These are phyloP conservation scores for Cerioporus squamosus DNA, from an alignment of 1,284 basidiomycete genomes.

Conservation along the genomic window DNA sequence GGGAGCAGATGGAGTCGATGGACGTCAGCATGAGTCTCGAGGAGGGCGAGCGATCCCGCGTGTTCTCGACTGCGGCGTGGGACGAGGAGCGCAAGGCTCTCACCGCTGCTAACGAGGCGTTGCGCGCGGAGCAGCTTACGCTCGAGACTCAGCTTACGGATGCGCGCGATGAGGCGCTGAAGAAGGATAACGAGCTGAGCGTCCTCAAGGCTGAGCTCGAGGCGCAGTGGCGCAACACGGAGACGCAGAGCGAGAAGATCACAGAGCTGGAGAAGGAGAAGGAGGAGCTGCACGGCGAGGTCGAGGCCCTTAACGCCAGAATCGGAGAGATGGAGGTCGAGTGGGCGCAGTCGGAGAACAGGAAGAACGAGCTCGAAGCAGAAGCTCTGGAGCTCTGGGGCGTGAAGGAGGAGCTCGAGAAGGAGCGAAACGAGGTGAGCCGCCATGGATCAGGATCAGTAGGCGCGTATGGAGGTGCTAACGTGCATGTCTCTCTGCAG, in stretches of 20 bases:
- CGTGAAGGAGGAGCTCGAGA: constrained; percentile 54
- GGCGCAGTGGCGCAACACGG: constrained; percentile 66
- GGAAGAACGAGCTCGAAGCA: constrained; percentile 54
- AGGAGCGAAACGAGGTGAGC: constrained; percentile 58
- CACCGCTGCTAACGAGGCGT: constrained; percentile 44
- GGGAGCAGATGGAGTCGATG: constrained; percentile 63
- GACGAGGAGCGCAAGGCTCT: constrained; percentile 54
- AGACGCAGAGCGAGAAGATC: constrained; percentile 38
- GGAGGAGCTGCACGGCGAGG: constrained; percentile 45
- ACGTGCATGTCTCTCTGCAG: constrained; percentile 38
- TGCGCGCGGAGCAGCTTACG: constrained; percentile 38
- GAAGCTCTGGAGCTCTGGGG: constrained; percentile 55
- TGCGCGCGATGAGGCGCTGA: constrained; percentile 33
- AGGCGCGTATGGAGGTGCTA: neutral
- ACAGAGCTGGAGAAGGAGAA: constrained; percentile 33
- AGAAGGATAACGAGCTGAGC: constrained; percentile 51
- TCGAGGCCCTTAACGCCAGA: constrained; percentile 40
- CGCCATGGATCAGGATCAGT: constrained; percentile 17
- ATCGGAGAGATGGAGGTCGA: constrained; percentile 53
- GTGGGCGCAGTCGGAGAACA: constrained; percentile 59
- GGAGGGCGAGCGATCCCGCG: constrained; percentile 47
- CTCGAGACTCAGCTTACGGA: constrained; percentile 36
- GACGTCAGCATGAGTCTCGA: constrained; percentile 33
- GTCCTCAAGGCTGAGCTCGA: constrained; percentile 60
- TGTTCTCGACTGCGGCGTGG: constrained; percentile 45